Base-by-base conservation (phyloP, 306 rosid genomes). In the Quercus variabilis region DNA sequence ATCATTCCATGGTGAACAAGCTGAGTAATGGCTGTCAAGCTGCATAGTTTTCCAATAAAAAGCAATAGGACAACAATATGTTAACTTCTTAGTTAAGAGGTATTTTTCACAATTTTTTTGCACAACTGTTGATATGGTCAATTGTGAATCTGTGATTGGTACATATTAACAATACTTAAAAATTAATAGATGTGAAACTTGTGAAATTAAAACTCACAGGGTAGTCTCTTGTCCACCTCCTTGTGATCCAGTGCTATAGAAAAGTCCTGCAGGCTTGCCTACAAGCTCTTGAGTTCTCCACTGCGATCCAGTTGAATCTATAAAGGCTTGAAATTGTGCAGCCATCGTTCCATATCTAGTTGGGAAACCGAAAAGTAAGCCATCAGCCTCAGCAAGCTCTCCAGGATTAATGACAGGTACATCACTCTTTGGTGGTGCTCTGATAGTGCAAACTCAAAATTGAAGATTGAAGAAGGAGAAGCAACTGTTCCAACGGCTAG, bases 161-260 rank as follows among this genome's bases (percentile, higher is more conserved):
- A 38, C 46, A 38, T 2, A 38, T 38, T 38, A 38, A 7, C 3
- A 38, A 38, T 38, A 38, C 10, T 7, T 6, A 38, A 38, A 10
- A 23, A 23, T 8, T 30, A 65, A 9, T 9, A 7, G 20, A 64
- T 25, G 71, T 1, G 12, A 65, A 4, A 5, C 38, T 65, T 6
- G 54, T 12, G 0, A 26, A 43, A 70, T 9, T 11, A 68, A 46
- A 78, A 84, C 98, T 90, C 75, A 92, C 97, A 97, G 81, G 1
- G 92, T 87, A 43, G 91, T 89, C 87, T 94, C 98, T 83, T 94
- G 98, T 58, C 97, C 98, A 57, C 98, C 91, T 43, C 98, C 98
- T 85, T 94, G 98, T 68, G 97, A 87, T 70, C 89, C 92, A 76
- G 97, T 91, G 90, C 95, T 85, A 75, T 82, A 91, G 83, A 94